A percentile compares a stretch with the other conserved stretches of the same genome.
Conservation (phyloP, 768 basidiomycete species). For the Xanthoconium purpureum region DNA sequence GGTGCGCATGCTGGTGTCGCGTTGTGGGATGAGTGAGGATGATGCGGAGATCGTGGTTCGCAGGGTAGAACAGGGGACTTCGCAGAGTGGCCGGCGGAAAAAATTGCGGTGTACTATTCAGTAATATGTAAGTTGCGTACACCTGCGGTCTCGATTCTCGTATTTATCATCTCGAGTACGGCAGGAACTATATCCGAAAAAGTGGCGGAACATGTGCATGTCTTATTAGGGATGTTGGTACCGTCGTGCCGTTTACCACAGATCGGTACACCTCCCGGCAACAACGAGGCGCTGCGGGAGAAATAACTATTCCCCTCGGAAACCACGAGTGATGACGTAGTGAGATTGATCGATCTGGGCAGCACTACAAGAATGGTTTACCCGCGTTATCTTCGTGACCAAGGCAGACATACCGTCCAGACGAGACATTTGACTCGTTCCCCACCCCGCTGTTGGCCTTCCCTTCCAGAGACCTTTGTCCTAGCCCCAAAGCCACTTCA, state of each 20-base stretch:
- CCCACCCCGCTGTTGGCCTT: background rate
- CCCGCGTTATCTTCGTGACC: background rate
- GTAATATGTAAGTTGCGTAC: conserved; percentile 13
- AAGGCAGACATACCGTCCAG: conserved; percentile 7
- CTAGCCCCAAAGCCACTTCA: background rate
- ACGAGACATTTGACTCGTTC: conserved; percentile 1
- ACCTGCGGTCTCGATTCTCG: background rate
- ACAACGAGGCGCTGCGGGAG: conserved; percentile 18
- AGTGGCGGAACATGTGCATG: background rate
- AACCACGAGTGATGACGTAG: conserved; percentile 1
- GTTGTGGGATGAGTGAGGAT: conserved; percentile 24
- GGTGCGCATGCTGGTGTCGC: conserved; percentile 22
- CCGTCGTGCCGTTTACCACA: conserved; percentile 3
- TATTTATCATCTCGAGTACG: conserved; percentile 1
- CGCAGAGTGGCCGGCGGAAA: background rate
- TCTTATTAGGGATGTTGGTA: background rate
- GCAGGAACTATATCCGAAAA: background rate
- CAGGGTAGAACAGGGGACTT: conserved; percentile 15
- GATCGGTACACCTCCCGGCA: conserved; percentile 6
- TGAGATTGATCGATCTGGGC: conserved; percentile 11
- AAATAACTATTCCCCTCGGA: background rate
- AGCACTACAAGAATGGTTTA: background rate
- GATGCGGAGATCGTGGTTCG: conserved; percentile 20
- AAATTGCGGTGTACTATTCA: conserved; percentile 17
- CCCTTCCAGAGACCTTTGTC: background rate